Percentiles rank a stretch among this genome's conserved stretches.
Conservation (phyloP, 441 rosid species). For the Arabidopsis hybrid region DNA sequence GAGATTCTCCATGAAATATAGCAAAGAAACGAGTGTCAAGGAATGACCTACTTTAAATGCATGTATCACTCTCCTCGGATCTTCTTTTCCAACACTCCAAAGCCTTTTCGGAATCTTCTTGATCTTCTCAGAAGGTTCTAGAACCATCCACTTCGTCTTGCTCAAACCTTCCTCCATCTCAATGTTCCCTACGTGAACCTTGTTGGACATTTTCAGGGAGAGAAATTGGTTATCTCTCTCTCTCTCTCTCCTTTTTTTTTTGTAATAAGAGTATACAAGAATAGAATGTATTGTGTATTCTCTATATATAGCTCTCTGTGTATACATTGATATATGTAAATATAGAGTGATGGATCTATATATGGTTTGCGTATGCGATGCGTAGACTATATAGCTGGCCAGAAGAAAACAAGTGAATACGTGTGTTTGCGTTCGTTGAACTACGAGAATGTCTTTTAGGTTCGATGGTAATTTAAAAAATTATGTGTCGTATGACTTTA, state of each 20-base stretch:
- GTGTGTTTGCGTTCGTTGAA: slow-evolving; percentile 38
- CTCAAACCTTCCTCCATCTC: slow-evolving; percentile 36
- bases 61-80: slow-evolving; percentile 80
- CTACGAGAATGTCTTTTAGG: slow-evolving; percentile 31
- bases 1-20: slow-evolving; percentile 71
- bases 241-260: background rate
- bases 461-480: background rate
- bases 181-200: slow-evolving; percentile 54
- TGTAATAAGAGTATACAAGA: slow-evolving; percentile 19
- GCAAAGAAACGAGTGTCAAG: slow-evolving; percentile 51
- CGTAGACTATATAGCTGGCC: background rate
- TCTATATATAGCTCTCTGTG: slow-evolving; percentile 32
- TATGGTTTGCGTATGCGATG: slow-evolving; percentile 27
- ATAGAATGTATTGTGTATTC: slow-evolving; percentile 27
- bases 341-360: slow-evolving; percentile 15
- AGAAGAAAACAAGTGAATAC: slow-evolving; percentile 22
- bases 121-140: slow-evolving; percentile 47
- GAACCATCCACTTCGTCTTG: slow-evolving; percentile 43
- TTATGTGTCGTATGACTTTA: slow-evolving; percentile 18
- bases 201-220: slow-evolving; percentile 43
- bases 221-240: slow-evolving; percentile 9
- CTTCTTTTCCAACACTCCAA: slow-evolving; percentile 72
- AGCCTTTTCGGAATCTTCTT: slow-evolving; percentile 49
- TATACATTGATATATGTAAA: background rate
- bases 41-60: slow-evolving; percentile 85